Conservation (phyloP, 306 rosid genomes). For the Vigna trinervia region DNA sequence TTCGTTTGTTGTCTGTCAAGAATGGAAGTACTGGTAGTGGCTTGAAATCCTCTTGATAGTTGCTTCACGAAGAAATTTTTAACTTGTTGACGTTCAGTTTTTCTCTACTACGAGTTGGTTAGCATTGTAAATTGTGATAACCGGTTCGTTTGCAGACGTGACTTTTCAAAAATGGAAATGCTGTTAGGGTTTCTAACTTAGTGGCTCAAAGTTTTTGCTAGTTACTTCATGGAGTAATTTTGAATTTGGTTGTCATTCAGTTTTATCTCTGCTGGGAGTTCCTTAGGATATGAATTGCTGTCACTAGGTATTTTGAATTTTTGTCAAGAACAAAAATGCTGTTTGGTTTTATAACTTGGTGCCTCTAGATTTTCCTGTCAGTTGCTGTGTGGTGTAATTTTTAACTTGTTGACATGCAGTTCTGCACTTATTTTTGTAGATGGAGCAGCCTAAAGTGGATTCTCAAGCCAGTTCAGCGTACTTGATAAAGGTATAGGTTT, state of each 20-base stretch:
- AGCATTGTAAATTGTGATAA: background rate
- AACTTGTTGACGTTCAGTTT: background rate
- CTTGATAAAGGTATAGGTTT: slow-evolving; percentile 75
- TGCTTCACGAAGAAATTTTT: background rate
- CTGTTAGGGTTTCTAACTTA: slow-evolving; percentile 2
- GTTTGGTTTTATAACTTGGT: background rate
- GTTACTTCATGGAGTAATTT: background rate
- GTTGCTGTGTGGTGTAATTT: slow-evolving; percentile 57
- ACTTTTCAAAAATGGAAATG: background rate
- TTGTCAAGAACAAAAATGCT: background rate
- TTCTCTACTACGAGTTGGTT: background rate
- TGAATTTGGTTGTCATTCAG: background rate
- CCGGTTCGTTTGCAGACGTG: background rate
- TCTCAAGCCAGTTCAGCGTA: slow-evolving; percentile 70
- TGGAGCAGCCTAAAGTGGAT: slow-evolving; percentile 63
- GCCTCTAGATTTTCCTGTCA: background rate
- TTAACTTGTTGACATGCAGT: slow-evolving; percentile 88
- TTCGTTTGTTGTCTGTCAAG: slow-evolving; percentile 2
- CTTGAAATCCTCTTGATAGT: slow-evolving; percentile 11
- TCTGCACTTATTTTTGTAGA: slow-evolving; percentile 90
- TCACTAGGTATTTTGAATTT: background rate
- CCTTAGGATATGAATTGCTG: background rate
- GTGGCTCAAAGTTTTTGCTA: background rate
- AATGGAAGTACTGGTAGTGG: background rate
- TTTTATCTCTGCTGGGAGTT: background rate